A percentile compares a stretch with the other conserved stretches of the same genome.
Conservation (phyloP, 176 grass and related monocot genomes). For the Panicum miliaceum region DNA sequence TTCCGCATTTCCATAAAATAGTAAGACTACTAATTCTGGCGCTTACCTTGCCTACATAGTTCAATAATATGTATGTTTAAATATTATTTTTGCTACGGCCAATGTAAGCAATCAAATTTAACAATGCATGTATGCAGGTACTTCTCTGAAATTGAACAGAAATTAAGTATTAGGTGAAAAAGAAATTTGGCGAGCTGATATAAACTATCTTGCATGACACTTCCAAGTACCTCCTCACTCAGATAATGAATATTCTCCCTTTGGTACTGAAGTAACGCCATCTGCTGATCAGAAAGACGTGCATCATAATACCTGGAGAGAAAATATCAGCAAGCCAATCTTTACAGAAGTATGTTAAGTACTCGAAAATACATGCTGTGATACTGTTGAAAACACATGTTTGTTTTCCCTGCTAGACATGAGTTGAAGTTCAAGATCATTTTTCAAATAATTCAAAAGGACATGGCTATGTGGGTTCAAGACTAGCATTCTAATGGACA, state of each 20-base stretch:
- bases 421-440: constrained; percentile 17
- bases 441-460: constrained; percentile 26
- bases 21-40: constrained; percentile 1
- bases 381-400: constrained; percentile 9
- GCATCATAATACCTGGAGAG: constrained; percentile 80
- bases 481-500: background rate
- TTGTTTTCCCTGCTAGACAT: constrained; percentile 3
- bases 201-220: constrained; percentile 30
- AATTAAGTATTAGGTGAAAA: constrained; percentile 10
- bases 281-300: constrained; percentile 94
- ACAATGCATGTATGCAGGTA: background rate
- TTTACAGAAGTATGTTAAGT: background rate
- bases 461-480: background rate
- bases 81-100: background rate
- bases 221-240: constrained; percentile 85
- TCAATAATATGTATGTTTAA: background rate
- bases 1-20: constrained; percentile 28
- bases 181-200: constrained; percentile 20
- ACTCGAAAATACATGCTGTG: background rate
- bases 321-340: background rate
- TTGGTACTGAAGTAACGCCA: constrained; percentile 95
- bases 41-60: background rate
- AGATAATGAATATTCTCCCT: constrained; percentile 98
- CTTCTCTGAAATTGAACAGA: constrained; percentile 3
- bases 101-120: background rate